Evolutionary conservation across 495 filamentous ascomycete genomes (phyloP), one percentile per base, ranked within the genome.

Genomic region (Parachaetomium inaequale): DNA sequence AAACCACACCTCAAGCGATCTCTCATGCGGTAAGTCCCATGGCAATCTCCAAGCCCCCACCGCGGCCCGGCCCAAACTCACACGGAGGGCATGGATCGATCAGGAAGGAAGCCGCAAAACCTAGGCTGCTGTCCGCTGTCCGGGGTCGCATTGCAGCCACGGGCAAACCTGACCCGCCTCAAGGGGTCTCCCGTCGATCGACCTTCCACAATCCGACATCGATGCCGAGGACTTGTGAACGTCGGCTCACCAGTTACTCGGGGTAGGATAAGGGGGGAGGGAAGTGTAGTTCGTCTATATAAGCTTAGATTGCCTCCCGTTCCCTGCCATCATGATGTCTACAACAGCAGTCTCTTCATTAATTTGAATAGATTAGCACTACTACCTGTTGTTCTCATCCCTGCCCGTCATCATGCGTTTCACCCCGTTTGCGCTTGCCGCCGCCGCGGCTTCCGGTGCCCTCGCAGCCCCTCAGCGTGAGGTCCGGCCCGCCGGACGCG

Each of bases 381-480:
- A 23, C 21, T 21, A 40, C 43, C n/a, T 11, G 19, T 21, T 23
- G 19, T 25, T 28, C 19, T 23, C 34, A 6, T 15, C 26, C 53
- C 34, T 49, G n/a, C 53, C 34, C 42, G n/a, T 58, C 25, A 29
- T 51, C 55, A 80, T 80, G 78, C 68, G 71, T 47, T 74, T 80
- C 70, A 70, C 70, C 15, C 50, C 68, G 3, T 55, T 73, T 50
- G 65, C 70, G 42, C 53, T 72, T 15, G 61, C 71, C 46, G 74
- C 69, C 43, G 49, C 71, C 8, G 46, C 70, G 68, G 72, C 71
- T 56, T 70, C 65, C 8, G 58, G 70, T 38, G 72, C 66, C 68
- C 58, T 72, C 12, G 73, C 66, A 45, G 66, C 65, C 60, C 62
- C 64, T n/a, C 26, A 49, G 19, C 42, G 42, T 6, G 42, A 46